A percentile compares a stretch with the other conserved stretches of the same genome.
These are phyloP conservation scores for Tulasnella sp. DNA, from an alignment of 768 basidiomycete genomes.

Conservation along the genomic window DNA sequence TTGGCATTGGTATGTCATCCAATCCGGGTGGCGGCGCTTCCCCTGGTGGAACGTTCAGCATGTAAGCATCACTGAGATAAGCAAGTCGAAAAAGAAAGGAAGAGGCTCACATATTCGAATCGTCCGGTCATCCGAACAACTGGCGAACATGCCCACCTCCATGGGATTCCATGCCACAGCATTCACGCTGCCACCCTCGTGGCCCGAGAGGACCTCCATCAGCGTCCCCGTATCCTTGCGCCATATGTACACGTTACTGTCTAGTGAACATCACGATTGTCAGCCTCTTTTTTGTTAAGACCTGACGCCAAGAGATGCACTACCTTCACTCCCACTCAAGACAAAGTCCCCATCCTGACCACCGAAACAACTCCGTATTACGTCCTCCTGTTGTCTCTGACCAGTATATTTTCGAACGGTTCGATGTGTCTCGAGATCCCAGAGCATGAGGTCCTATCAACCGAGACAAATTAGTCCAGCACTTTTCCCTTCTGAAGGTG, in stretches of 20 bases:
- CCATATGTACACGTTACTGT: constrained; percentile 92
- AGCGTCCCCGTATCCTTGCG: constrained; percentile 74
- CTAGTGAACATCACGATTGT: too few relatives aligned
- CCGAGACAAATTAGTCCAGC: constrained; percentile 15
- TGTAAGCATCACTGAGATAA: background rate
- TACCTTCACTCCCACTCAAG: constrained; percentile 92
- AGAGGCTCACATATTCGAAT: constrained; percentile 78
- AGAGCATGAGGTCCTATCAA: constrained; percentile 75
- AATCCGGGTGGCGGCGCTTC: background rate
- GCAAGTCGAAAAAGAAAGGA: background rate
- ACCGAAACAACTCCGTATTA: constrained; percentile 91
- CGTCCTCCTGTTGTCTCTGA: constrained; percentile 70
- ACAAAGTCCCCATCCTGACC: constrained; percentile 82
- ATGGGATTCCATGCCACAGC: constrained; percentile 93
- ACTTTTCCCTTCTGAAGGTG: background rate
- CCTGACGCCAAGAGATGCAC: background rate
- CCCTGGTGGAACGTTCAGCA: background rate
- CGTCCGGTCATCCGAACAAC: constrained; percentile 85
- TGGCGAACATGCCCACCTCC: constrained; percentile 87
- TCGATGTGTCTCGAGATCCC: constrained; percentile 59
- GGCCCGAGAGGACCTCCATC: constrained; percentile 81
- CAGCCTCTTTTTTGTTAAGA: background rate
- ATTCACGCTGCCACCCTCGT: constrained; percentile 85
- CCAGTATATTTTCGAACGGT: constrained; percentile 75
- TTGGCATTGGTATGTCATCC: background rate